Evolutionary conservation across 23 red algal species (phyloP).

Genomic region (Gracilariopsis chorda): DNA sequence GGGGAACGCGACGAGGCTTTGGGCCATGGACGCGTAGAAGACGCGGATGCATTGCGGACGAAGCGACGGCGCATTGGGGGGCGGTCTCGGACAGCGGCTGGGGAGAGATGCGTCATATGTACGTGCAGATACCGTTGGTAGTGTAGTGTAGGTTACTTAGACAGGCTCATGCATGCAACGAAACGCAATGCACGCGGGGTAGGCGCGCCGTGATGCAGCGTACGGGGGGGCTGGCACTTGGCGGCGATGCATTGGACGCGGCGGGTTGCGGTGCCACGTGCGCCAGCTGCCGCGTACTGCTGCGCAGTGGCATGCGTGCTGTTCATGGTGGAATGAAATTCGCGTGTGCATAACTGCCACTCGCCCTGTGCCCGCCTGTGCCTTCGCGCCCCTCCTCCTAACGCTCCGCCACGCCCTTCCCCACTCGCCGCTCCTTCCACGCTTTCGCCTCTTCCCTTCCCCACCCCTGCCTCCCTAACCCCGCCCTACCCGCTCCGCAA

Average conservation of each 20-base stretch:
- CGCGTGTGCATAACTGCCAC: slow-evolving; percentile 36
- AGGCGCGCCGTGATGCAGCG: neutral
- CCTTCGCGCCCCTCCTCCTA: neutral
- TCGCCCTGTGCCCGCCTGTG: neutral
- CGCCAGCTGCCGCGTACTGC: too few species aligned
- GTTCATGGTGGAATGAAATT: slow-evolving; percentile 1
- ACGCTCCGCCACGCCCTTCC: neutral
- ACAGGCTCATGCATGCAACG: too few species aligned
- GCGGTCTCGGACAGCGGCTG: too few species aligned
- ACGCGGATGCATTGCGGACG: too few species aligned
- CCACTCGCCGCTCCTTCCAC: neutral
- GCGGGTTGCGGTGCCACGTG: neutral
- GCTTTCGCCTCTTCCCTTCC: neutral
- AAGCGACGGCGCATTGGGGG: too few species aligned
- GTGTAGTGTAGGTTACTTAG: too few species aligned
- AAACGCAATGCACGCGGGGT: too few species aligned
- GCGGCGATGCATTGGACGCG: neutral
- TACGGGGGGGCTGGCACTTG: neutral
- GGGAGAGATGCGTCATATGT: too few species aligned
- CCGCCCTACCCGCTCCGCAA: too few species aligned
- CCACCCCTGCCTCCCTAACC: neutral
- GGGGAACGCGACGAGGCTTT: too few species aligned
- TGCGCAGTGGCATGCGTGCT: neutral
- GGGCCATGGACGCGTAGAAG: too few species aligned
- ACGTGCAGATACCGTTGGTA: too few species aligned